These are phyloP conservation scores for Uronychia setigera DNA, from an alignment of 73 alveolate species.

Conservation along the genomic window DNA sequence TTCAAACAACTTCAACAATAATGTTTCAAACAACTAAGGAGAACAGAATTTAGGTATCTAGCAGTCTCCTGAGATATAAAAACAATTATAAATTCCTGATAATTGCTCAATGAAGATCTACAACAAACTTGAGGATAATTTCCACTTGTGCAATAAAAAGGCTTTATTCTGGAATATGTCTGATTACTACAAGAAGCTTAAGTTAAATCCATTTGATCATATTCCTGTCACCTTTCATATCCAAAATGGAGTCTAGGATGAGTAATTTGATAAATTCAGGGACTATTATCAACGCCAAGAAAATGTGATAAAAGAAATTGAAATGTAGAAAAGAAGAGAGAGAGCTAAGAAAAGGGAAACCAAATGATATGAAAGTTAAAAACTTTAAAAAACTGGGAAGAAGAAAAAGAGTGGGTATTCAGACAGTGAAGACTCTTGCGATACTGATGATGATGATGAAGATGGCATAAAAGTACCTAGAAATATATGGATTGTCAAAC, in stretches of 20 bases:
- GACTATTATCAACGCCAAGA: background rate
- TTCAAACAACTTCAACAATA: background rate
- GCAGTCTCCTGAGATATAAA: background rate
- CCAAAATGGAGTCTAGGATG: background rate
- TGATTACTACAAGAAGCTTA: conserved; percentile 10
- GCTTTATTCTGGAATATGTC: conserved; percentile 36
- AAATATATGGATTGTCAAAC: background rate
- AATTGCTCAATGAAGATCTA: conserved; percentile 13
- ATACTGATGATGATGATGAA: conserved; percentile 20
- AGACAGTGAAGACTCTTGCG: conserved; percentile 2
- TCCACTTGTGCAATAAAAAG: conserved; percentile 28
- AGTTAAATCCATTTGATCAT: conserved; percentile 11
- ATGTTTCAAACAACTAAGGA: background rate
- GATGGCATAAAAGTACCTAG: conserved; percentile 58
- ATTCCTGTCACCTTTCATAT: conserved; percentile 37
- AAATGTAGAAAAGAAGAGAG: background rate
- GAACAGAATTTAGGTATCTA: background rate
- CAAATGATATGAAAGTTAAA: background rate
- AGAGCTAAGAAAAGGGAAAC: background rate
- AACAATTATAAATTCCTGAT: conserved; percentile 9
- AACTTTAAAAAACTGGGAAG: conserved; percentile 24
- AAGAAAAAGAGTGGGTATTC: conserved; percentile 60
- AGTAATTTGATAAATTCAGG: background rate
- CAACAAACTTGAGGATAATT: conserved; percentile 13
- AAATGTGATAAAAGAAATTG: background rate